phyloP scores from a whole-genome alignment of 768 basidiomycete genomes.

The Cubamyces sp. region DNA sequence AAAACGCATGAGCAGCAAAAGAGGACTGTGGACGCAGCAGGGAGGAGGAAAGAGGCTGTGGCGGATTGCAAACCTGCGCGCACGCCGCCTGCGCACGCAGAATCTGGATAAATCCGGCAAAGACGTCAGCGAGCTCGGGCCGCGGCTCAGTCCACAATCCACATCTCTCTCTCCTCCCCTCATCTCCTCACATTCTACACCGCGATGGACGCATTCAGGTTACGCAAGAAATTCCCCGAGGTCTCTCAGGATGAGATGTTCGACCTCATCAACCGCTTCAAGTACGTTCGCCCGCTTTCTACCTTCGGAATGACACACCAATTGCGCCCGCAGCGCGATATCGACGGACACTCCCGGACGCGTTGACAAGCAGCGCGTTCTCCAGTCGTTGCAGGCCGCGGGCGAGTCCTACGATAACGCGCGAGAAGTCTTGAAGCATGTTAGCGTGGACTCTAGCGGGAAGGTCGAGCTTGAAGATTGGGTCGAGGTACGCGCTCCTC shows the following conservation, averaged over 20 bases:
- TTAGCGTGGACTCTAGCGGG: slow-evolving; percentile 92
- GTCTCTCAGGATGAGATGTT: slow-evolving; percentile 94
- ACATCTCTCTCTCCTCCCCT: slow-evolving; percentile 7
- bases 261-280: slow-evolving; percentile 92
- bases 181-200: slow-evolving; percentile 11
- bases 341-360: slow-evolving; percentile 81
- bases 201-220: slow-evolving; percentile 78
- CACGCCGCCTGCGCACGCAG: too few relatives aligned
- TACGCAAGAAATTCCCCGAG: slow-evolving; percentile 92
- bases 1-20: not conserved
- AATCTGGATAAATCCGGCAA: slow-evolving; percentile 25
- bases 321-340: slow-evolving; percentile 56
- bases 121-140: slow-evolving; percentile 26
- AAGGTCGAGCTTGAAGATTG: slow-evolving; percentile 97
- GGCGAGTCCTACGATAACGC: slow-evolving; percentile 93
- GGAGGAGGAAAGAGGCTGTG: slow-evolving; percentile 1
- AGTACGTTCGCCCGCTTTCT: slow-evolving; percentile 57
- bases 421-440: slow-evolving; percentile 88
- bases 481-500: slow-evolving; percentile 76
- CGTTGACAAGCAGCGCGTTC: slow-evolving; percentile 78
- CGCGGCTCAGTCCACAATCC: slow-evolving; percentile 4
- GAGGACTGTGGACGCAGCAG: slow-evolving; percentile 13
- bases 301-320: not conserved
- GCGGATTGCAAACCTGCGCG: slow-evolving; percentile 2
- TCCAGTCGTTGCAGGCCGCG: slow-evolving; percentile 74